Evolutionary conservation across 257 asterid species (phyloP).

Genomic region (Solanum bulbocastanum): DNA sequence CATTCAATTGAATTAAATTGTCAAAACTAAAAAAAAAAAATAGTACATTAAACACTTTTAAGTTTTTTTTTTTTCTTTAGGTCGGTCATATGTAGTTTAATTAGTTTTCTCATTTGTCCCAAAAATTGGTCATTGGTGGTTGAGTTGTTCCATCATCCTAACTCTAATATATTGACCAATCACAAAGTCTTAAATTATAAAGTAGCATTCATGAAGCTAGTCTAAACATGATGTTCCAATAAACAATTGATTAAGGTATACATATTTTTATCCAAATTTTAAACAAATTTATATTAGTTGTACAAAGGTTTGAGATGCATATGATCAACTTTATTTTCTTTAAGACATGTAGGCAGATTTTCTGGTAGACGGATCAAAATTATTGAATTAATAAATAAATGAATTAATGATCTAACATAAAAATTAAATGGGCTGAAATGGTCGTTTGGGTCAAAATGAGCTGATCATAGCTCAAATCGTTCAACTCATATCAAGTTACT

Average conservation of each 20-base stretch:
- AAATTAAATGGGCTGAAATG: no score
- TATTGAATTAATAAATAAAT: no score
- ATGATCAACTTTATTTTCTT: not conserved
- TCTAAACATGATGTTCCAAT: not conserved
- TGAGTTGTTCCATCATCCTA: not conserved
- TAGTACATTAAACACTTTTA: not conserved
- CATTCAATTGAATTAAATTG: not conserved
- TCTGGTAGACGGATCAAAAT: no score
- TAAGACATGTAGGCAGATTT: not conserved
- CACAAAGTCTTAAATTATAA: not conserved
- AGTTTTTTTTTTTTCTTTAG: not conserved
- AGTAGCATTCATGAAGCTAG: not conserved
- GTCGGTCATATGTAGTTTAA: not conserved
- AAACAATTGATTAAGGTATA: not conserved
- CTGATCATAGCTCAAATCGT: no score
- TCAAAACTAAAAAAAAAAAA: not conserved
- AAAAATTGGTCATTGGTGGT: not conserved
- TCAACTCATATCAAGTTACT: no score
- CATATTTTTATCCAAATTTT: not conserved
- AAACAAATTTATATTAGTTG: not conserved
- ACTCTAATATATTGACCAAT: not conserved
- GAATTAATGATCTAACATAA: no score
- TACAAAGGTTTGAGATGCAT: not conserved
- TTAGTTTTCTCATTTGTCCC: not conserved
- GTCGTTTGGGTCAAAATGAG: no score